Conservation (phyloP, 805 yeast genomes). For the Metschnikowia cubensis region DNA sequence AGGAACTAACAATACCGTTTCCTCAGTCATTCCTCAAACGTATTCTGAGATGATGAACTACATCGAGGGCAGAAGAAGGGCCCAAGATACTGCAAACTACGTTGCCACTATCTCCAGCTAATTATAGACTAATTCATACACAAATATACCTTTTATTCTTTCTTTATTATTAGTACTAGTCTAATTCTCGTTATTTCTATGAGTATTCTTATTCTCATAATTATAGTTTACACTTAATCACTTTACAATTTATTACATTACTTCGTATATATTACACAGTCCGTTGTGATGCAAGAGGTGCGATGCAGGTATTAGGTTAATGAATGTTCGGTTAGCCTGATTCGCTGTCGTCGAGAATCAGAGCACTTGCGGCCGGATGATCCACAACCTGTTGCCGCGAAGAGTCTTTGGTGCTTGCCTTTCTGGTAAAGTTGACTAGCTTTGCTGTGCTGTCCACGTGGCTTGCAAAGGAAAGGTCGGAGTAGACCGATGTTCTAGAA, state of each 20-base stretch:
- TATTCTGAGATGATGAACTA: slow-evolving; percentile 91
- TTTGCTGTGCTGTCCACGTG: slow-evolving; percentile 29
- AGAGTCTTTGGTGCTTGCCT: slow-evolving; percentile 40
- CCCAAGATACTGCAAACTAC: slow-evolving; percentile 72
- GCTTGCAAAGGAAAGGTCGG: slow-evolving; percentile 9
- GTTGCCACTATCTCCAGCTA: slow-evolving; percentile 35
- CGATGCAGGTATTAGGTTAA: neutral
- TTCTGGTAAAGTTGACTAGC: slow-evolving; percentile 45
- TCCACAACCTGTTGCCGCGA: slow-evolving; percentile 30
- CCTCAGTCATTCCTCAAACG: slow-evolving; percentile 79
- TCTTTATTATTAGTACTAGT: too few species aligned
- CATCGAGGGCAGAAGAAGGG: slow-evolving; percentile 87
- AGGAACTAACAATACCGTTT: slow-evolving; percentile 45
- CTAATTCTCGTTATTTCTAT: too few species aligned
- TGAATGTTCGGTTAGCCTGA: slow-evolving; percentile 7
- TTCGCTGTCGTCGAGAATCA: slow-evolving; percentile 33
- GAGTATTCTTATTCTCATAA: neutral
- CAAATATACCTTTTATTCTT: too few species aligned
- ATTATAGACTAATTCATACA: neutral
- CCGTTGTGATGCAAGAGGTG: neutral
- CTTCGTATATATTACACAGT: neutral
- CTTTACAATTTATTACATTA: slow-evolving; percentile 2
- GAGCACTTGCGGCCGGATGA: slow-evolving; percentile 32
- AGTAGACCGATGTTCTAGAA: slow-evolving; percentile 12
- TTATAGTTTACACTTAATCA: neutral